These are phyloP conservation scores for Pestalotiopsis sp. DNA, from an alignment of 2,329 filamentous ascomycete species.

Conservation along the genomic window DNA sequence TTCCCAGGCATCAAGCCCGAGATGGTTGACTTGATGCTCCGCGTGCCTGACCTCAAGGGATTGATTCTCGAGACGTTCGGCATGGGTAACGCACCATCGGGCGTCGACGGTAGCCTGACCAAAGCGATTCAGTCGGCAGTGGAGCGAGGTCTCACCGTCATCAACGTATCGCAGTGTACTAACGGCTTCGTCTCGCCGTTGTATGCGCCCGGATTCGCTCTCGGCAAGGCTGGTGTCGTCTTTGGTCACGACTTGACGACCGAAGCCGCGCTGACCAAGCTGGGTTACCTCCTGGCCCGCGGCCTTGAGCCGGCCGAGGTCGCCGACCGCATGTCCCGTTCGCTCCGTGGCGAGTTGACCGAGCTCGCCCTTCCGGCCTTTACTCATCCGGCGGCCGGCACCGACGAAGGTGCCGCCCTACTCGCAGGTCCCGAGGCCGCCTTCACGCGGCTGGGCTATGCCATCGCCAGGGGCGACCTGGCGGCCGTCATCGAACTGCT, in stretches of 20 bases:
- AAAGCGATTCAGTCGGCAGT: constrained; percentile 78
- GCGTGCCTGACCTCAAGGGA: constrained; percentile 75
- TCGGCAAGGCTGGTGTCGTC: constrained; percentile 83
- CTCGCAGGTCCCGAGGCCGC: constrained; percentile 55
- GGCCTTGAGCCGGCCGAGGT: constrained; percentile 68
- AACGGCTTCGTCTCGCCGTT: constrained; percentile 76
- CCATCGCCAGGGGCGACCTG: constrained; percentile 73
- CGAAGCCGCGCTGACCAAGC: constrained; percentile 88
- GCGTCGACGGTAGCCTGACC: constrained; percentile 77
- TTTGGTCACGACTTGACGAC: constrained; percentile 88
- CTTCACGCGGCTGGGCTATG: constrained; percentile 78
- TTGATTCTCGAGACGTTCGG: constrained; percentile 91
- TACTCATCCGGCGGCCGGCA: constrained; percentile 64
- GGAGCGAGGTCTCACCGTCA: constrained; percentile 78
- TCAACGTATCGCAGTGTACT: constrained; percentile 90
- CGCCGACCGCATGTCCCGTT: constrained; percentile 69
- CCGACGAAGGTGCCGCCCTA: constrained; percentile 52
- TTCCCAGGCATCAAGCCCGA: constrained; percentile 94
- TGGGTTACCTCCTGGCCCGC: constrained; percentile 79
- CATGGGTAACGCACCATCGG: constrained; percentile 87
- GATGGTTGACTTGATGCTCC: constrained; percentile 85
- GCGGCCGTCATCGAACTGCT: constrained; percentile 68
- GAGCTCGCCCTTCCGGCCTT: constrained; percentile 74
- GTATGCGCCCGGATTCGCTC: constrained; percentile 76
- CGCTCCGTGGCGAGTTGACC: constrained; percentile 84